These are phyloP conservation scores for Gracilariopsis chorda DNA, from an alignment of 23 red algal genomes.

Conservation along the genomic window DNA sequence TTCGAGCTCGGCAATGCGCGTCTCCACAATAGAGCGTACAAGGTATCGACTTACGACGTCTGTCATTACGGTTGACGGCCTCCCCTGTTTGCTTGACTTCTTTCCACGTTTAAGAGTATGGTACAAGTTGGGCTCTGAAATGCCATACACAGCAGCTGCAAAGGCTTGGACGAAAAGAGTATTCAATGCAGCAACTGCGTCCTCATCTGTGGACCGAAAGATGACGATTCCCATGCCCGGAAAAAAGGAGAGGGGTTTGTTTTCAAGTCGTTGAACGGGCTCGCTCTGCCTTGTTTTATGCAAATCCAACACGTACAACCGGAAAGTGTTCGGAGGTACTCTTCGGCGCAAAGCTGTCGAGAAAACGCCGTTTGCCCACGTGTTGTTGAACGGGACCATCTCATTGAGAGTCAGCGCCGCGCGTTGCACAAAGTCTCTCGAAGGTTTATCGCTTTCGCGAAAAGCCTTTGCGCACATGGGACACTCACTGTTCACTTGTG, in stretches of 20 bases:
- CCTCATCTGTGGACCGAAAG: conserved; percentile 26
- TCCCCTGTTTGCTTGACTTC: neutral
- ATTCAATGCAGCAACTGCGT: conserved; percentile 14
- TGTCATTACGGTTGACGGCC: conserved; percentile 21
- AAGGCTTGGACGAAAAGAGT: conserved; percentile 18
- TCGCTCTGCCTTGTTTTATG: conserved; percentile 17
- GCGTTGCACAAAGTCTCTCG: neutral
- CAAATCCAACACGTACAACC: conserved; percentile 55
- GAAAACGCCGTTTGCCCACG: conserved; percentile 1
- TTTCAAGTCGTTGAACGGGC: conserved; percentile 26
- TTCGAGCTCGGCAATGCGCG: neutral
- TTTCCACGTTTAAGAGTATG: neutral
- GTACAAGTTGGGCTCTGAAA: conserved; percentile 53
- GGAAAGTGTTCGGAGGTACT: conserved; percentile 29
- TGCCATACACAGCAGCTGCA: conserved; percentile 38
- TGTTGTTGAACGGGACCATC: neutral
- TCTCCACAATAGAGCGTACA: conserved; percentile 37
- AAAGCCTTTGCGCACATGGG: conserved; percentile 35
- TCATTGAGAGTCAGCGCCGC: conserved; percentile 33
- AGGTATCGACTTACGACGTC: conserved; percentile 24
- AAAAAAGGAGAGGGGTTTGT: conserved; percentile 1
- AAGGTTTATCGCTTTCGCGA: neutral
- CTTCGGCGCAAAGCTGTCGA: neutral
- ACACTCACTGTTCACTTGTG: conserved; percentile 53
- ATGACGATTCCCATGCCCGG: conserved; percentile 50